Base-by-base conservation (phyloP, 2,329 filamentous ascomycete species). In the Incumbomyces lentus region DNA sequence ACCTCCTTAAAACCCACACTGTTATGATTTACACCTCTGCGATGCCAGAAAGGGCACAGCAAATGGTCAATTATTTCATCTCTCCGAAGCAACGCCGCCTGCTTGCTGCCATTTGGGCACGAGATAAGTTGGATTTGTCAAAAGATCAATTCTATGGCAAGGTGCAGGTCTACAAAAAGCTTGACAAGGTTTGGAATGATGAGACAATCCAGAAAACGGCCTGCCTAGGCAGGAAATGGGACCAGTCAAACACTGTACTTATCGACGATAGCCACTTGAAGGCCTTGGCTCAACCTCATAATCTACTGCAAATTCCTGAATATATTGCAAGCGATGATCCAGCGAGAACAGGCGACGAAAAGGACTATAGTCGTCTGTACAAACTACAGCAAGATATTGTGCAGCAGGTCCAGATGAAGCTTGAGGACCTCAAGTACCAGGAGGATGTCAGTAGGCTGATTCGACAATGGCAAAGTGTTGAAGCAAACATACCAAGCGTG, bases 21-120 rank as follows among this genome's bases (percentile, higher is more conserved):
- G 82, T 95, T 26, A 86, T 88, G 67, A 78, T 96, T 48, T 98
- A 90, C 88, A 94, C 90, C 1, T 94, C 86, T 6, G 88, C 90
- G 0, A 76, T 74, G 16, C 81, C 81, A 0, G 64, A 74, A 1
- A 95, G 92, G 53, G 86, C 95, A 12, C 54, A 64, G 7, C 67
- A 66, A 31, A 85, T 94, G 72, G 78, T 86, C 51, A 65, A 68
- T 2, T 68, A 76, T 40, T 56, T 61, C 22, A 73, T 94, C 0
- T 73, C 95, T 48, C 62, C 66, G 0, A 60, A 71, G 1, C 72
- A 83, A 55, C 69, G 69, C 29, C 48, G 64, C 0, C 64, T 70
- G 18, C 71, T 93, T 14, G 71, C 86, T 26, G 83, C 81, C 14
- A 67, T 82, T 46, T 95, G 89, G 88, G 82, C 73, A 5, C 79